Evolutionary conservation across 2,329 filamentous ascomycete species (phyloP).

Genomic region (Lachnellula suecica): DNA sequence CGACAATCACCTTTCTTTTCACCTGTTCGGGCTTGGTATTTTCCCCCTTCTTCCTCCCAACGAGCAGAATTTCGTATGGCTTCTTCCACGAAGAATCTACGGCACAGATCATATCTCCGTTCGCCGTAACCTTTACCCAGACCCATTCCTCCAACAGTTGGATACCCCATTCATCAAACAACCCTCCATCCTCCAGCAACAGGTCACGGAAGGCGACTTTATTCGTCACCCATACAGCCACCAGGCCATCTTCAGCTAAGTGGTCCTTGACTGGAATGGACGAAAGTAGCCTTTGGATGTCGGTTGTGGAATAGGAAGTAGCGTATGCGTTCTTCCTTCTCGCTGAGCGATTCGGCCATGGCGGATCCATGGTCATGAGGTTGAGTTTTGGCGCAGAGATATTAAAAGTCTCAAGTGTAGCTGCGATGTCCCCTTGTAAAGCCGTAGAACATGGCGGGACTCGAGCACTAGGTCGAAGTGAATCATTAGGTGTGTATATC

Average conservation of each 20-base stretch:
- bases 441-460: conserved; percentile 42
- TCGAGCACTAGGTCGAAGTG: background rate
- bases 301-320: conserved; percentile 42
- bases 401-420: conserved; percentile 41
- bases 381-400: conserved; percentile 55
- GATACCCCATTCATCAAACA: conserved; percentile 69
- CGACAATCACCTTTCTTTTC: conserved; percentile 59
- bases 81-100: conserved; percentile 65
- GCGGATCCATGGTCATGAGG: conserved; percentile 72
- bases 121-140: conserved; percentile 71
- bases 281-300: conserved; percentile 50
- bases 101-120: conserved; percentile 63
- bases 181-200: conserved; percentile 50
- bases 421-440: conserved; percentile 49
- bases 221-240: conserved; percentile 80
- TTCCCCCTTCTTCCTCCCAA: conserved; percentile 40
- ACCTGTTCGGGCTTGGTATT: conserved; percentile 20
- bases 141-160: conserved; percentile 69
- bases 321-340: conserved; percentile 55
- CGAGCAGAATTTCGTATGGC: conserved; percentile 72
- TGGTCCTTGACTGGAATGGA: conserved; percentile 56
- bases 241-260: conserved; percentile 53
- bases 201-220: conserved; percentile 54
- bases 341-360: conserved; percentile 79
- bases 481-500: background rate